Percentiles rank a stretch among this genome's conserved stretches.
Conservation (phyloP, 352 stramenopile genomes). For the Phytopythium mirpurense region DNA sequence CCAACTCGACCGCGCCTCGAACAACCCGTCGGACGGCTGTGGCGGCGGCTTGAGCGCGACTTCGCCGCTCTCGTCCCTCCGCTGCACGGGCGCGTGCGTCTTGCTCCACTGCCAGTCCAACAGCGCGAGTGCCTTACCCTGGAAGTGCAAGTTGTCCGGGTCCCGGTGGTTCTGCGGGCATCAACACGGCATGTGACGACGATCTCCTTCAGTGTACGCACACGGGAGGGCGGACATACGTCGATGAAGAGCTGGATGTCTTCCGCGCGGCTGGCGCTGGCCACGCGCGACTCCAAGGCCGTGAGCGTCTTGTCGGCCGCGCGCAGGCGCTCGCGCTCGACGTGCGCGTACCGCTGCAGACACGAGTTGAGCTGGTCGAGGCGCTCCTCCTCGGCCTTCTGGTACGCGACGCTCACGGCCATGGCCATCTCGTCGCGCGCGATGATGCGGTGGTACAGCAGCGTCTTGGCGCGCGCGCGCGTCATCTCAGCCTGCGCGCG, state of each 20-base stretch:
- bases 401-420: constrained; percentile 83
- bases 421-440: constrained; percentile 87
- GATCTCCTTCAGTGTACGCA: no score
- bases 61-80: background rate
- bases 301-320: constrained; percentile 52
- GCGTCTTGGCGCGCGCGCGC: constrained; percentile 61
- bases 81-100: constrained; percentile 15
- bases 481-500: constrained; percentile 47
- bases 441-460: constrained; percentile 79
- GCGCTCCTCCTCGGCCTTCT: constrained; percentile 79
- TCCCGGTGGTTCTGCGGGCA: constrained; percentile 54
- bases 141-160: constrained; percentile 85
- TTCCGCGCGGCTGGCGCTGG: constrained; percentile 58
- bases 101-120: constrained; percentile 84
- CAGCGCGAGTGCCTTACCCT: constrained; percentile 80
- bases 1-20: constrained; percentile 23
- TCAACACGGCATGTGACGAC: background rate
- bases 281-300: constrained; percentile 52
- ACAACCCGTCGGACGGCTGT: constrained; percentile 13
- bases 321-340: constrained; percentile 72
- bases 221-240: constrained; percentile 9
- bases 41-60: background rate
- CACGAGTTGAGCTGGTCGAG: constrained; percentile 72
- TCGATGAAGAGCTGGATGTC: constrained; percentile 85
- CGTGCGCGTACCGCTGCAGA: constrained; percentile 62